Evolutionary conservation across 306 rosid species (phyloP).

Genomic region (Cucurbita moschata): DNA sequence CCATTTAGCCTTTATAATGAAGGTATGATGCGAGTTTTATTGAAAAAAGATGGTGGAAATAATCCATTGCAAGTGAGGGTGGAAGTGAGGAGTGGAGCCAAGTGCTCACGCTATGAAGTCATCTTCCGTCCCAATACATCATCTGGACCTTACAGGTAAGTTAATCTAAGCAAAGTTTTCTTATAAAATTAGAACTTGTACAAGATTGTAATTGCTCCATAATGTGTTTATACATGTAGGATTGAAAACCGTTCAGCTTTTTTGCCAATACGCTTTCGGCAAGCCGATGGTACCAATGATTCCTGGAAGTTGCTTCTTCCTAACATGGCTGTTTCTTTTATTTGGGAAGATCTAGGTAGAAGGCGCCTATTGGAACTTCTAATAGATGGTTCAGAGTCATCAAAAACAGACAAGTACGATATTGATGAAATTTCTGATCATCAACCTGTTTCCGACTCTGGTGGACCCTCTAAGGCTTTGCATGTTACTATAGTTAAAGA

Average conservation of each 20-base stretch:
- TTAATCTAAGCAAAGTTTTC: slow-evolving; percentile 11
- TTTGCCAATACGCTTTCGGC: slow-evolving; percentile 75
- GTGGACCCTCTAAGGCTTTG: slow-evolving; percentile 58
- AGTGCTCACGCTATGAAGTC: slow-evolving; percentile 76
- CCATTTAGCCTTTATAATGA: slow-evolving; percentile 72
- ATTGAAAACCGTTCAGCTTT: slow-evolving; percentile 84
- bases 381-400: slow-evolving; percentile 62
- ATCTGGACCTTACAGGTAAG: slow-evolving; percentile 83
- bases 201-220: not conserved
- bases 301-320: slow-evolving; percentile 86
- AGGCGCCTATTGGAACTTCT: slow-evolving; percentile 61
- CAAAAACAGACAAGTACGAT: slow-evolving; percentile 55
- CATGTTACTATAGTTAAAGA: slow-evolving; percentile 67
- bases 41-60: slow-evolving; percentile 51
- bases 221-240: slow-evolving; percentile 24
- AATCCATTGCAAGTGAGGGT: slow-evolving; percentile 47
- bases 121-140: slow-evolving; percentile 57
- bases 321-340: slow-evolving; percentile 62
- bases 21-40: slow-evolving; percentile 69
- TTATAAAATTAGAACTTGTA: not conserved
- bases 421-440: slow-evolving; percentile 81
- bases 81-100: slow-evolving; percentile 83
- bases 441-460: slow-evolving; percentile 36
- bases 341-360: slow-evolving; percentile 98
- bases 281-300: slow-evolving; percentile 61